Conservation (phyloP, 139 green algal genomes). For the Chlamydomonas schloesseri region DNA sequence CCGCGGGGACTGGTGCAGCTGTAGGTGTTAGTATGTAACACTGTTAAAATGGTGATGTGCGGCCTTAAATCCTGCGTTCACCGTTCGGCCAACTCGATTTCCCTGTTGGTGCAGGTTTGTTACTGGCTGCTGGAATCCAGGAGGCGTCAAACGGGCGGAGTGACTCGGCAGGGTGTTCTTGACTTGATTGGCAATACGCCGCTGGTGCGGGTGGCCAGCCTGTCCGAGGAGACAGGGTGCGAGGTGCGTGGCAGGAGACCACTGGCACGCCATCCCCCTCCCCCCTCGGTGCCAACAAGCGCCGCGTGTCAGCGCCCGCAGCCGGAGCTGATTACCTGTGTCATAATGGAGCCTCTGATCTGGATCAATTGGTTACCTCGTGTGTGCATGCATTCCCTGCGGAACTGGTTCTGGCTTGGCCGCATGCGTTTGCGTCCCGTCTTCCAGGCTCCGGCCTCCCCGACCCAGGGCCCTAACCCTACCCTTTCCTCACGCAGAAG, state of each 20-base stretch:
- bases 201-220: conserved; percentile 78
- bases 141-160: not conserved
- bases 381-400: too few species aligned
- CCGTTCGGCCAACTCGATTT: not conserved
- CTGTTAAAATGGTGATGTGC: too few species aligned
- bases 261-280: not conserved
- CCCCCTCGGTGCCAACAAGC: not conserved
- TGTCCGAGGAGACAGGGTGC: conserved; percentile 85
- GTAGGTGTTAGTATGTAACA: not conserved
- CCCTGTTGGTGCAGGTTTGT: not conserved
- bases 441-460: too few species aligned
- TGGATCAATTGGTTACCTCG: too few species aligned
- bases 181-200: conserved; percentile 88
- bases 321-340: too few species aligned
- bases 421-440: too few species aligned
- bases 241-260: conserved; percentile 55
- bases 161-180: conserved; percentile 59
- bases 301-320: too few species aligned
- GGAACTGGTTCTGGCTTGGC: not conserved
- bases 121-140: not conserved
- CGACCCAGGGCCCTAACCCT: too few species aligned
- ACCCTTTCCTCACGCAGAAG: too few species aligned
- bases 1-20: not conserved
- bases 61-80: not conserved
- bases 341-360: too few species aligned